Base-by-base conservation (phyloP, 1,284 basidiomycete species). In the Phaffia rhodozyma region DNA sequence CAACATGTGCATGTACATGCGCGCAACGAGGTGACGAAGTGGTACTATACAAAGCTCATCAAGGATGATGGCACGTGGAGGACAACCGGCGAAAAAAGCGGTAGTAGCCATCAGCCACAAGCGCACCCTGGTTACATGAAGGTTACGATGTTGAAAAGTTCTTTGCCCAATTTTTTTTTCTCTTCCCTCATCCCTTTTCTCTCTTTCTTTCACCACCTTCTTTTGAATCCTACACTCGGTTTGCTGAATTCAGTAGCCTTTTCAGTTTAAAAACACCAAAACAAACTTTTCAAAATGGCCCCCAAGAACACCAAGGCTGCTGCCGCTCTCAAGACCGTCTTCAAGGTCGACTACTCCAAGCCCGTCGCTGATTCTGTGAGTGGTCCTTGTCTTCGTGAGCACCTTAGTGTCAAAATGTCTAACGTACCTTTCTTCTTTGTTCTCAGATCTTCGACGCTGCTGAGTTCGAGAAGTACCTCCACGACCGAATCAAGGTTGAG, bases 291-390 rank as follows among this genome's bases (percentile, higher is more conserved):
- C 49, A 60, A 60, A 60, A 65, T 65, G 63, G 58, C 63, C 53
- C 63, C 71, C 70, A 51, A 62, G 30, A 34, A 62, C 32, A 66
- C 54, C 58, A 75, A 75, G 66, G 67, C 71, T 66, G 80, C 82
- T 73, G 73, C 84, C 72, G 72, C 85, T 73, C 79, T 82, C 79
- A 91, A 91, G 79, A 75, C 82, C 71, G 70, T 72, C 62, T 87
- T 91, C 83, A 94, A 91, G 79, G 96, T 92, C 79, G 81, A 86
- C 76, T 84, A 97, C 76, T 91, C 96, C 84, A 94, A 89, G 82
- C 89, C 89, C 61, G 89, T 88, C 73, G 93, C 93, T 68, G 91
- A 89, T 63, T 79, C 82, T 68, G 91, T 43, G 13, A 94, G 77
- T 85, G 85, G 73, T 65, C 55, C 32, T 30, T n/a, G 20, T 9